These are phyloP conservation scores for Aquilaria malaccensis DNA, from an alignment of 345 rosid genomes.

Conservation along the genomic window DNA sequence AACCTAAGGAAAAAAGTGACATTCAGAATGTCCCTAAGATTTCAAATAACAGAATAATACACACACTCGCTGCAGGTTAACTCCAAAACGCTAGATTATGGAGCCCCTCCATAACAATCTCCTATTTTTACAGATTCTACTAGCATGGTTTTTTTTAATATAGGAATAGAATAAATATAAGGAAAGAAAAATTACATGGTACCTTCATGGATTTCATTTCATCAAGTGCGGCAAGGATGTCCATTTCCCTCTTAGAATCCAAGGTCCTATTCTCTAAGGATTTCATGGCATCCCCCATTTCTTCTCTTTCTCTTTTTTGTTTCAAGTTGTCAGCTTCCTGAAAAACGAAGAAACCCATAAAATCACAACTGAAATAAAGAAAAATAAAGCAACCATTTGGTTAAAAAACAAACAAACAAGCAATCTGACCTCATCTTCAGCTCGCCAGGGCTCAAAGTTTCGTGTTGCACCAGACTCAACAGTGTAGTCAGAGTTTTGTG, in stretches of 20 bases:
- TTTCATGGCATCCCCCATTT: slow-evolving; percentile 96
- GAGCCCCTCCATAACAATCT: too few species aligned
- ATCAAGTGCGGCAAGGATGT: slow-evolving; percentile 87
- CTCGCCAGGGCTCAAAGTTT: slow-evolving; percentile 97
- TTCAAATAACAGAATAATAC: too few species aligned
- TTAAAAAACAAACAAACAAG: not conserved
- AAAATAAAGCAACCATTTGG: not conserved
- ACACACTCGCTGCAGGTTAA: too few species aligned
- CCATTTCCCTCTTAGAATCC: slow-evolving; percentile 96
- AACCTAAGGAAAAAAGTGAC: too few species aligned
- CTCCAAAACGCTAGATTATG: too few species aligned
- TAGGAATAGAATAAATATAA: not conserved
- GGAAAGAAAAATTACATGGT: not conserved
- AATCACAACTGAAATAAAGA: not conserved
- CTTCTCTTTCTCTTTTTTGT: slow-evolving; percentile 67
- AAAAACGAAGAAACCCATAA: slow-evolving; percentile 1
- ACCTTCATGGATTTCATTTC: slow-evolving; percentile 91
- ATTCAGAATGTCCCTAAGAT: too few species aligned
- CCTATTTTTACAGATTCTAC: too few species aligned
- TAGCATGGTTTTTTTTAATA: not conserved
- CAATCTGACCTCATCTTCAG: slow-evolving; percentile 62
- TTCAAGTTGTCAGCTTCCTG: slow-evolving; percentile 52
- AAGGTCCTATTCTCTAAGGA: slow-evolving; percentile 81
- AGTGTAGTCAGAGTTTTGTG: slow-evolving; percentile 84
- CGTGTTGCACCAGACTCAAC: slow-evolving; percentile 86